A percentile compares a stretch with the other conserved stretches of the same genome.
Evolutionary conservation across 257 asterid genomes (phyloP).

Genomic region (Scutellaria barbata): DNA sequence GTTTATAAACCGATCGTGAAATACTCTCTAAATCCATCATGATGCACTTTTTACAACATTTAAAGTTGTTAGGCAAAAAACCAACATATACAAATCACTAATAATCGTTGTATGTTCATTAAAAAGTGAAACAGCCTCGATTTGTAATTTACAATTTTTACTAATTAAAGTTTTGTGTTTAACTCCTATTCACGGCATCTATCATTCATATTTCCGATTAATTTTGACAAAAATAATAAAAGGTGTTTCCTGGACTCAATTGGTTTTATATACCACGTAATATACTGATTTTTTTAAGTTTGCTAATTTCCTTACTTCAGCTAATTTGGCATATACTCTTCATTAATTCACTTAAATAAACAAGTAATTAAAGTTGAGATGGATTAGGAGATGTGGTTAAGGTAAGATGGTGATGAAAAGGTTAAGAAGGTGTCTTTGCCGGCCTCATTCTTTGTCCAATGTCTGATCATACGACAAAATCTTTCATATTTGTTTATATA

Average conservation of each 20-base stretch:
- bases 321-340: conserved; percentile 31
- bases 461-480: conserved; percentile 46
- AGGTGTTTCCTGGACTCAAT: conserved; percentile 17
- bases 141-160: no score
- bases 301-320: conserved; percentile 26
- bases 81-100: no score
- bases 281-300: conserved; percentile 1
- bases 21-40: no score
- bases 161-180: no score
- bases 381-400: conserved; percentile 24
- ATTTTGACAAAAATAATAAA: background rate
- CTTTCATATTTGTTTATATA: background rate
- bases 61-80: no score
- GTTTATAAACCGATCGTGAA: no score
- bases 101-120: no score
- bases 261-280: no score
- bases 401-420: conserved; percentile 40
- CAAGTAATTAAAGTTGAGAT: conserved; percentile 8
- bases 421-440: conserved; percentile 68
- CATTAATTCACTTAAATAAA: background rate
- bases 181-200: no score
- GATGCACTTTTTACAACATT: no score
- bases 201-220: no score
- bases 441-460: conserved; percentile 62
- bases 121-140: no score